Base-by-base conservation (phyloP, 768 basidiomycete genomes). In the Leccinum broughii region DNA sequence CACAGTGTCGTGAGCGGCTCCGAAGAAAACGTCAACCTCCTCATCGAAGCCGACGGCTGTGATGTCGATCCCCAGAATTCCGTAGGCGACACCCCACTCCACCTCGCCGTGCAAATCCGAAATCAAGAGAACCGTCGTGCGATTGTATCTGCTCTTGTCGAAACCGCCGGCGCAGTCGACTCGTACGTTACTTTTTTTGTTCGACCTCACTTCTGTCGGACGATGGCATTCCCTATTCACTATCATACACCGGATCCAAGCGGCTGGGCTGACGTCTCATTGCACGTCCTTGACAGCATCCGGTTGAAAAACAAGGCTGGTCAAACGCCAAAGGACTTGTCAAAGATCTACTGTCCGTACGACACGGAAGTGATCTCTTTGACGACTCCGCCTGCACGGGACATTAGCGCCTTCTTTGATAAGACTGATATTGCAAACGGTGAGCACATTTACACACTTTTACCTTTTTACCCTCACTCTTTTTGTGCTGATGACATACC, bases 11-110 rank as follows among this genome's bases (percentile, higher is more conserved):
- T 34, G 62, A 63, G 59, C 51, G 53, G 44, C 8, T 64, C 62
- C 15, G 3, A 56, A 1, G 68, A 69, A 6, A 37, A 73, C n/a
- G 68, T 73, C 53, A 13, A 64, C 14, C 62, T 48, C 51, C 48
- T 72, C 34, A 71, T 71, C 48, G 63, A 67, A 56, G 62, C 66
- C 6, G 54, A 67, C 8, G 72, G 72, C 5, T 72, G 72, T 55
- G 71, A 72, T 7, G 72, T 73, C 39, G 72, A 73, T 44, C 62
- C 60, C 11, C 63, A 61, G 58, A 73, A 73, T 51, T 59, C 39
- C 6, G 30, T 51, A n/a, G 68, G 72, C 3, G 49, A 73, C 15
- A 75, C 72, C 11, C 72, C 72, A 2, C 63, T 73, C 26, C 64
- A 75, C 37, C 62, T 73, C 46, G 72, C 73, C 5, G 64, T 73